Percentiles rank a stretch among this genome's conserved stretches.
phyloP scores from a whole-genome alignment of 768 basidiomycete species.

The Mycena alexandri region DNA sequence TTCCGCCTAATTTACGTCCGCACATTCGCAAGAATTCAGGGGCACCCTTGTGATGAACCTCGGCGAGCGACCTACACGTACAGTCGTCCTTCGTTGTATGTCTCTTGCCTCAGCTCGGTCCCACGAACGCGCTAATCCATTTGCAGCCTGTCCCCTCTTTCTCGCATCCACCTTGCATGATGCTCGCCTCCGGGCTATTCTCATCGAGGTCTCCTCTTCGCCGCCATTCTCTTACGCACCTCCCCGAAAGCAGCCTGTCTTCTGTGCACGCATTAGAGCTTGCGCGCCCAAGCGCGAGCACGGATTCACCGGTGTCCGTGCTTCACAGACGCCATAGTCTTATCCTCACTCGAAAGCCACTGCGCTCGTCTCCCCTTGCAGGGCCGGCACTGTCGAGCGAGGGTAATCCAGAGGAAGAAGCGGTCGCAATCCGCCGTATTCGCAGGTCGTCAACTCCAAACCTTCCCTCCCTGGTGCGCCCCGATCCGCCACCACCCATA shows the following conservation, averaged over 20 bases:
- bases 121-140: background rate
- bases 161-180: slow-evolving; percentile 10
- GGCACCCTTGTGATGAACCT: background rate
- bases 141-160: slow-evolving; percentile 18
- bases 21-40: background rate
- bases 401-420: slow-evolving; percentile 24
- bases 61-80: background rate
- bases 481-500: background rate
- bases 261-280: background rate
- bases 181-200: slow-evolving; percentile 14
- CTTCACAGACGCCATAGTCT: slow-evolving; percentile 33
- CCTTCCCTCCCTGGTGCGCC: slow-evolving; percentile 25
- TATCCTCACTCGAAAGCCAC: slow-evolving; percentile 44
- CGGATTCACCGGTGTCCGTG: background rate
- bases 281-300: background rate
- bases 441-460: slow-evolving; percentile 39
- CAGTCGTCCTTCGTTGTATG: slow-evolving; percentile 7
- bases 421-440: slow-evolving; percentile 14
- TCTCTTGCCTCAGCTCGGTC: background rate
- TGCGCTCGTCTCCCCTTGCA: slow-evolving; percentile 59
- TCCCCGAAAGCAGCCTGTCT: slow-evolving; percentile 2
- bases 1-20: background rate
- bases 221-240: slow-evolving; percentile 5
- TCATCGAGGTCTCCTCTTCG: background rate
- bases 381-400: slow-evolving; percentile 51